Evolutionary conservation across 495 filamentous ascomycete species (phyloP).

Genomic region (Platismatia glauca): DNA sequence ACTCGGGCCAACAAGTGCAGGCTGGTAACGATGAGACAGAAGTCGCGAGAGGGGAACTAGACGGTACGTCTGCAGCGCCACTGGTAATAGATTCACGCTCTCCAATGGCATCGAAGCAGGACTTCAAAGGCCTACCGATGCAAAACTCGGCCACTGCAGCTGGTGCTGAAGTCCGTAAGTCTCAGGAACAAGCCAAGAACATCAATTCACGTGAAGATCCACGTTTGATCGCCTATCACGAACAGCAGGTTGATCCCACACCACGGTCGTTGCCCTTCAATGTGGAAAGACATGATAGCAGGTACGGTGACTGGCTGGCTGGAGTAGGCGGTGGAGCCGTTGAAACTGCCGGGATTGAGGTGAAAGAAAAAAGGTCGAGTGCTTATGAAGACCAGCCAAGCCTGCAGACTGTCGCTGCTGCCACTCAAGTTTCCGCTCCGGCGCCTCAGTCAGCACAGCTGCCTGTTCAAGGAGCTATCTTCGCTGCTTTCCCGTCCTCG

Average conservation of each 20-base stretch:
- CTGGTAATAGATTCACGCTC: constrained; percentile 2
- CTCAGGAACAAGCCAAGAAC: neutral
- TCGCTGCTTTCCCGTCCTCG: constrained; percentile 2
- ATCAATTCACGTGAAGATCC: neutral
- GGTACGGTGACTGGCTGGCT: constrained; percentile 39
- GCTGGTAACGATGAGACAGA: constrained; percentile 14
- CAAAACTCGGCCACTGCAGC: neutral
- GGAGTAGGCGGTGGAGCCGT: constrained; percentile 5
- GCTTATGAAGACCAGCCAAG: constrained; percentile 17
- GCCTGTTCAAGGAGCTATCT: constrained; percentile 5
- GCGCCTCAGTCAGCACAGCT: neutral
- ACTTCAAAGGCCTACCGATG: neutral
- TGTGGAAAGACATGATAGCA: constrained; percentile 34
- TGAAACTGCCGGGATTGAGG: constrained; percentile 13
- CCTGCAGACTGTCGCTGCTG: constrained; percentile 9
- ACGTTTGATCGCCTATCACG: neutral
- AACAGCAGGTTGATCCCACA: neutral
- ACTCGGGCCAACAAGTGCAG: constrained; percentile 16
- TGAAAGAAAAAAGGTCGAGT: constrained; percentile 4
- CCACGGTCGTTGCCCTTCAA: constrained; percentile 7
- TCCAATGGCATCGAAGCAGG: constrained; percentile 7
- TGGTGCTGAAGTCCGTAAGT: neutral
- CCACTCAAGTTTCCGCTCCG: constrained; percentile 5
- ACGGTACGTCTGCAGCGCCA: neutral
- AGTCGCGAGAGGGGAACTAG: constrained; percentile 1